phyloP scores from a whole-genome alignment of 305 asterid genomes.

The Fraxinus greggii region DNA sequence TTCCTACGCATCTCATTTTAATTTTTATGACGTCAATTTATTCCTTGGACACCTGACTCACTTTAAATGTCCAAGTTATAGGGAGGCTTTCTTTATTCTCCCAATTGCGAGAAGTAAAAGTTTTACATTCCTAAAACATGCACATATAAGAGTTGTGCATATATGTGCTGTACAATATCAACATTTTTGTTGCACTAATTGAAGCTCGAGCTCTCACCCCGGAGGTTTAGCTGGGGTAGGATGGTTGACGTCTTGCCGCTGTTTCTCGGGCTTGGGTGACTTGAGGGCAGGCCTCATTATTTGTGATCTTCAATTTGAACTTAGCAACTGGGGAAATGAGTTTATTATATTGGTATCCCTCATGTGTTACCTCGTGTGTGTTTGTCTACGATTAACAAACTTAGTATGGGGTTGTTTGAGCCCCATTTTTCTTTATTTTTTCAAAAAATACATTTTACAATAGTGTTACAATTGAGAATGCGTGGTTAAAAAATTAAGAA shows the following conservation, averaged over 20 bases:
- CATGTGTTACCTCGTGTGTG: background rate
- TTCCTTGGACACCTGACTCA: background rate
- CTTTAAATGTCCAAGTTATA: background rate
- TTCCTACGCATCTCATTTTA: background rate
- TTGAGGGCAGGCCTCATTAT: background rate
- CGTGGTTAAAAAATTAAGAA: too few species aligned
- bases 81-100: background rate
- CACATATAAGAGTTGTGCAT: background rate
- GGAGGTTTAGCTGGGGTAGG: background rate
- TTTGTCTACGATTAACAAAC: background rate
- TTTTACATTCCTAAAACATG: background rate
- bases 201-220: background rate
- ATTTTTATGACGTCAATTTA: background rate
- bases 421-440: too few species aligned
- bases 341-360: background rate
- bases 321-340: background rate
- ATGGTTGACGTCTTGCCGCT: background rate
- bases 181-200: background rate
- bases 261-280: background rate
- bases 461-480: too few species aligned
- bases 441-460: too few species aligned
- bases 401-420: background rate
- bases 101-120: background rate
- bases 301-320: background rate
- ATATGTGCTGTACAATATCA: background rate